These are phyloP conservation scores for Ophiocordyceps camponoti-floridani DNA, from an alignment of 2,329 filamentous ascomycete genomes.

Conservation along the genomic window DNA sequence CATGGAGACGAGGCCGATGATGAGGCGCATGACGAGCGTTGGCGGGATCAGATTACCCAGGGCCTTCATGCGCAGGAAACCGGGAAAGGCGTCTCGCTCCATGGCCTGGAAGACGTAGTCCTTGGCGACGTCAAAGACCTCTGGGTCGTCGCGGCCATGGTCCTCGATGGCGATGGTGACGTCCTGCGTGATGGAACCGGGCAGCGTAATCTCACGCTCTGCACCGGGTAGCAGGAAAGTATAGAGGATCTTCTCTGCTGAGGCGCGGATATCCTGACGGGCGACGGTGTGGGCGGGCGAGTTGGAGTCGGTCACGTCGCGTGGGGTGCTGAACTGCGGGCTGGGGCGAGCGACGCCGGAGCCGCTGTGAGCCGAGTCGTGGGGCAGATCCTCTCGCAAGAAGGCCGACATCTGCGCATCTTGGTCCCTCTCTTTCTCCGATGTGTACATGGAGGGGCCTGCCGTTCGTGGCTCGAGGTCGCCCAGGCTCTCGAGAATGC, in stretches of 20 bases:
- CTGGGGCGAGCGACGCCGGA: constrained; percentile 26
- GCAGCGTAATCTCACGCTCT: constrained; percentile 88
- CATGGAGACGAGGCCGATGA: constrained; percentile 64
- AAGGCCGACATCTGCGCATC: constrained; percentile 88
- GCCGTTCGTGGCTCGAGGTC: constrained; percentile 44
- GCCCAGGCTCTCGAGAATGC: constrained; percentile 54
- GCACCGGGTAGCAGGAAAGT: constrained; percentile 90
- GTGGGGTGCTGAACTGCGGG: constrained; percentile 40
- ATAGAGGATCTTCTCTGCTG: constrained; percentile 97
- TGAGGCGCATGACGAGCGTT: constrained; percentile 70
- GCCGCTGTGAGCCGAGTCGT: constrained; percentile 38
- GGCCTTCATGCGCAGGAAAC: constrained; percentile 87
- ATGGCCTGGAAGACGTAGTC: constrained; percentile 99
- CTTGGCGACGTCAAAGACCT: constrained; percentile 93
- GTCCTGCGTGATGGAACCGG: constrained; percentile 68
- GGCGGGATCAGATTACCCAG: constrained; percentile 89
- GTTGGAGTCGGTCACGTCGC: constrained; percentile 54
- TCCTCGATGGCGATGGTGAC: constrained; percentile 83
- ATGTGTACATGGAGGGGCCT: constrained; percentile 42
- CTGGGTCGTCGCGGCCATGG: constrained; percentile 81
- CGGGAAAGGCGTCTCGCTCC: constrained; percentile 97
- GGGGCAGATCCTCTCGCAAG: constrained; percentile 46
- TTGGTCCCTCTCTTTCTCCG: constrained; percentile 56
- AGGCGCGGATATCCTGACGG: constrained; percentile 79
- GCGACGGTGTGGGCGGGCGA: constrained; percentile 71